Base-by-base conservation (phyloP, 805 yeast genomes). In the Kuraishia hungarica region DNA sequence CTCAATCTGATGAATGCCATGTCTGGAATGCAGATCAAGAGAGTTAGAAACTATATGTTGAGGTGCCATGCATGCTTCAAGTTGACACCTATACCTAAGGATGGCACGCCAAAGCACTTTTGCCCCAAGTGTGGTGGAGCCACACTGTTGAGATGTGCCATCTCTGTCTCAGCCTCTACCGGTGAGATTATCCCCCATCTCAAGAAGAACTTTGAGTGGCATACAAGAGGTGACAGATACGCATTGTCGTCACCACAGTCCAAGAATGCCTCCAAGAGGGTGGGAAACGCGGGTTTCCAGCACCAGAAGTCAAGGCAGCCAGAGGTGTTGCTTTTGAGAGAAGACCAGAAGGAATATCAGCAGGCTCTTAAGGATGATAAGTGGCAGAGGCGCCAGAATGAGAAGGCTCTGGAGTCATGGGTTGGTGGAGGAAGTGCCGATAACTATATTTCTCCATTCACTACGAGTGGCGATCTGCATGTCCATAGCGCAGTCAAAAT, bases 41-140 rank as follows among this genome's bases (percentile, higher is more conserved):
- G 89, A 67, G 87, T 94, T 39, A 80, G 96, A 67, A 89, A 87
- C 73, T 92, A 89, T 68, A 93, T 93, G 97, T 79, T 89, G 65
- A 79, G 99, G 71, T 94, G 99, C 70, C 97, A 94, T 69, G 99
- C 97, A 0, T 94, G 99, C 73, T 94, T 94, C 81, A 76, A 80
- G 56, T 75, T 94, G 67, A 73, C 85, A 15, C 92, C 96, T 7
- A 77, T 89, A 55, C 89, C 93, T 26, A 87, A 84, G 63, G 79
- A 81, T 59, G 92, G 92, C 1, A 79, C 77, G 48, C 83, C 92
- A 51, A 82, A 82, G 63, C 97, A 91, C 70, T 94, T 94, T 74
- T 94, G 99, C 69, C 88, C 97, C 17, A 80, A 83, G 54, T 94
- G 99, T 77, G 99, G 99, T 58, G 97, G 97, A 53, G 83, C 86